Base-by-base conservation (phyloP, 768 basidiomycete species). In the Leccinum uliginosum region DNA sequence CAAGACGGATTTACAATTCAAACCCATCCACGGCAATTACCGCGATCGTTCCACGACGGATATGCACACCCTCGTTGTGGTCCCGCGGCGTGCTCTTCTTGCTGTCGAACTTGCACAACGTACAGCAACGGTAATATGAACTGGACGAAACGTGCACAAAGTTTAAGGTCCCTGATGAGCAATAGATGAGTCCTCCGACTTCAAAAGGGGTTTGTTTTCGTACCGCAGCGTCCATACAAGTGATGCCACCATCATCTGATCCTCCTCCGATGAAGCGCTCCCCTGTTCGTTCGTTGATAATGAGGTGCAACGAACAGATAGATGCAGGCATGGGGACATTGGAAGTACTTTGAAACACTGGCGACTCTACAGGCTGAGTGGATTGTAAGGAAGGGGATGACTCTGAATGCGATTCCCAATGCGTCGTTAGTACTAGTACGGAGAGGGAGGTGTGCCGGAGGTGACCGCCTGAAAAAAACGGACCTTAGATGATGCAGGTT, bases 41-140 rank as follows among this genome's bases (percentile, higher is more conserved):
- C 0, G 86, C 92, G 58, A 94, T 81, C 2, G 93, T 92, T 1
- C 93, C 92, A 63, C 91, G 26, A 75, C 66, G 1, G 93, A 82
- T 7, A 91, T 69, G 63, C 90, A 93, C 87, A 89, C 3, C 85
- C 88, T 46, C 78, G 77, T 23, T 95, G 67, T 6, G 84, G 77
- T 1, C 85, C 85, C 2, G 74, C n/a, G n/a, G n/a, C 74, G 15
- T 73, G 71, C 19, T 82, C 79, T 29, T 80, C 75, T 7, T 75
- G 73, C 38, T 69, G 67, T 48, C 69, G 62, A 38, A 91, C 73
- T 56, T 82, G 78, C 2, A 89, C 71, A 23, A 89, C 83, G 14
- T 78, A 72, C 10, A 69, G 62, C 11, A 97, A 78, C 1, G 87
- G 85, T 1, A 82, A 78, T 4, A 81, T 80, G 67, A 95, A 94